Evolutionary conservation across 176 grass and related monocot species (phyloP), one percentile per base, ranked within the genome.

Genomic region (Alopecurus myosuroides): DNA sequence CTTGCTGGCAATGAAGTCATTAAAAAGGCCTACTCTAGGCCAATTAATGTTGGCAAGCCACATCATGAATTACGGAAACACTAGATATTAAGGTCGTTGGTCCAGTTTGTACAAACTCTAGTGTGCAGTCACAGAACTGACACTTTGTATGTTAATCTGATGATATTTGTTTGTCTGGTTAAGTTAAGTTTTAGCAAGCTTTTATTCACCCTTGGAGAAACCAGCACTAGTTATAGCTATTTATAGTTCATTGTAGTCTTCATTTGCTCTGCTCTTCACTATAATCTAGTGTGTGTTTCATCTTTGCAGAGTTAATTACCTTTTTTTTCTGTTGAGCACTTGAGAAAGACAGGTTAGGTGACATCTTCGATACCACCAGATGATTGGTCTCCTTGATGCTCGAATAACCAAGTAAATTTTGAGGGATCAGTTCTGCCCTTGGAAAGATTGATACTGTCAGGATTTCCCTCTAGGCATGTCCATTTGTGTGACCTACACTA

Each of bases 381-480:
- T 56, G 52, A 56, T 23, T 56, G 52, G 8, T 56, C 3, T 20
- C 52, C 52, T 56, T 23, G 52, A 56, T 56, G 52, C 52, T 56
- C n/a, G 7, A 56, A 56, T 56, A 1, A 23, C 52, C n/a, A 22
- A 56, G 52, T 3, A 56, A 3, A n/a, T n/a, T 56, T 56, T 1
- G 22, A 23, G 6, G 2, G 20, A 23, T 56, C 22, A 22, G 9
- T 20, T 20, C 26, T 55, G 84, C 12, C 2, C 77, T 82, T 66
- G 84, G 84, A 23, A 86, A 85, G 86, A 91, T 87, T 8, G 81
- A 89, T 23, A 81, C 25, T 10, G 51, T 94, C 29, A 79, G 7
- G 36, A 37, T 37, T 37, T 4, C 36, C 36, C 36, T 37, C 36
- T 6, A 37, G 36, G 36, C 36, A 37, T 6, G 20, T 56, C 52